Evolutionary conservation across 2,329 filamentous ascomycete species (phyloP).

Genomic region (Nigrospora osmanthi): DNA sequence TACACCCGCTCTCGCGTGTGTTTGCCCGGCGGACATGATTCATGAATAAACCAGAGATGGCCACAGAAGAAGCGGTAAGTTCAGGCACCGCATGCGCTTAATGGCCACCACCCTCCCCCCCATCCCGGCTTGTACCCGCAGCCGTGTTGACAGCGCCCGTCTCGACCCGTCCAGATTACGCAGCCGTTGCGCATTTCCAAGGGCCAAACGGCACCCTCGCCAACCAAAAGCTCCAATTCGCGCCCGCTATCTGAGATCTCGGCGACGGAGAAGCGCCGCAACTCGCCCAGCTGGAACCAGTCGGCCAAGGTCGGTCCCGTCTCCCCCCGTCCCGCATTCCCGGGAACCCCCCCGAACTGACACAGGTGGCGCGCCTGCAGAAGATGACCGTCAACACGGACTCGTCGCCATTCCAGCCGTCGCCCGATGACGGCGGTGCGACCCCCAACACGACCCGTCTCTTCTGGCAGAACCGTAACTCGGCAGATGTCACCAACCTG

Average conservation of each 20-base stretch:
- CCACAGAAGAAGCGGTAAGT: constrained; percentile 4
- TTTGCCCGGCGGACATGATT: constrained; percentile 1
- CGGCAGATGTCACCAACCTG: constrained; percentile 54
- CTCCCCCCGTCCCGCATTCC: constrained; percentile 10
- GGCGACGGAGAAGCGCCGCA: constrained; percentile 76
- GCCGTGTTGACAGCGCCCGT: background rate
- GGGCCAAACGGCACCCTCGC: constrained; percentile 36
- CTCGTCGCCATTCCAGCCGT: constrained; percentile 79
- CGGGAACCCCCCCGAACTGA: constrained; percentile 16
- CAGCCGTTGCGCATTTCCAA: constrained; percentile 77
- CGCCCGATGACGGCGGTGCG: constrained; percentile 51
- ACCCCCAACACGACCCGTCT: constrained; percentile 65
- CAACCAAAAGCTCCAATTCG: constrained; percentile 53
- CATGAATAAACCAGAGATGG: constrained; percentile 2
- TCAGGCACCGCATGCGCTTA: background rate
- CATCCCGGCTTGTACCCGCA: background rate
- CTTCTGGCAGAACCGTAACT: constrained; percentile 82
- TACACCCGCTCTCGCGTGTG: background rate
- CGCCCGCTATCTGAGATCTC: constrained; percentile 85
- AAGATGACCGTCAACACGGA: constrained; percentile 65
- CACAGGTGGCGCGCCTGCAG: constrained; percentile 27
- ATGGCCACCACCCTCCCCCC: too few relatives aligned
- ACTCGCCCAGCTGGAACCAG: constrained; percentile 88
- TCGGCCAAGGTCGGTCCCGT: constrained; percentile 53
- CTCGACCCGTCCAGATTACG: constrained; percentile 16